Evolutionary conservation across 2,329 filamentous ascomycete genomes (phyloP).

Genomic region (Cytospora piceicola): DNA sequence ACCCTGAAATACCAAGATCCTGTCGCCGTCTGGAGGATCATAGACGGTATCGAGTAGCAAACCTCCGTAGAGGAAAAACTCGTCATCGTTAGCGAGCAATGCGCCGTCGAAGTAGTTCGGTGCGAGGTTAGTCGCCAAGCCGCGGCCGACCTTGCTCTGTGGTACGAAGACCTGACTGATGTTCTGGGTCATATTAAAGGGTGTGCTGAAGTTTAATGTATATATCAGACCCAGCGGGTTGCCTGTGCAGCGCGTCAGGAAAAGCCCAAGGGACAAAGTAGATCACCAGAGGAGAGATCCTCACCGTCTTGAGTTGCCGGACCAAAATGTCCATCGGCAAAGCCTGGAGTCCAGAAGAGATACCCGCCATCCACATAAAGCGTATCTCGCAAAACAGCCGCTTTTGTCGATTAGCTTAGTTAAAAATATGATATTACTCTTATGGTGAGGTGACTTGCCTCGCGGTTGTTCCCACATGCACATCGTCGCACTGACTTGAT

Average conservation of each 20-base stretch:
- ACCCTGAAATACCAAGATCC: constrained; percentile 55
- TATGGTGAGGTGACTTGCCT: constrained; percentile 39
- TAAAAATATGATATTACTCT: background rate
- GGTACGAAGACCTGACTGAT: constrained; percentile 53
- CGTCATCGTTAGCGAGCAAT: constrained; percentile 66
- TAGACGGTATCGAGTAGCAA: constrained; percentile 45
- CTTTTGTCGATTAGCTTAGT: constrained; percentile 49
- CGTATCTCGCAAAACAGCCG: constrained; percentile 61
- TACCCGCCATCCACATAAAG: constrained; percentile 68
- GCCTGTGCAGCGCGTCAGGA: constrained; percentile 41
- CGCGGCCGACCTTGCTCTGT: constrained; percentile 39
- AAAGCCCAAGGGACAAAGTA: background rate
- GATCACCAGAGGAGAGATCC: constrained; percentile 30
- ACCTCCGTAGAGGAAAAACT: constrained; percentile 69
- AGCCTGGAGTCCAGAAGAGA: constrained; percentile 56
- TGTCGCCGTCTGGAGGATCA: constrained; percentile 47
- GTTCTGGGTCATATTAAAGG: constrained; percentile 60
- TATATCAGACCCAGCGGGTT: constrained; percentile 59
- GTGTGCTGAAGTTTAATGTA: constrained; percentile 59
- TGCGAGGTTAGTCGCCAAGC: constrained; percentile 52
- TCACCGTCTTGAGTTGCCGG: constrained; percentile 46
- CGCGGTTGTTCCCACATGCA: constrained; percentile 59
- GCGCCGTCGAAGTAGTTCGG: constrained; percentile 65
- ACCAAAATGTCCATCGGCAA: constrained; percentile 48
- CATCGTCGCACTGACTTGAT: constrained; percentile 61